Evolutionary conservation across 2,329 filamentous ascomycete species (phyloP).

Genomic region (Colletotrichum spaethianum): DNA sequence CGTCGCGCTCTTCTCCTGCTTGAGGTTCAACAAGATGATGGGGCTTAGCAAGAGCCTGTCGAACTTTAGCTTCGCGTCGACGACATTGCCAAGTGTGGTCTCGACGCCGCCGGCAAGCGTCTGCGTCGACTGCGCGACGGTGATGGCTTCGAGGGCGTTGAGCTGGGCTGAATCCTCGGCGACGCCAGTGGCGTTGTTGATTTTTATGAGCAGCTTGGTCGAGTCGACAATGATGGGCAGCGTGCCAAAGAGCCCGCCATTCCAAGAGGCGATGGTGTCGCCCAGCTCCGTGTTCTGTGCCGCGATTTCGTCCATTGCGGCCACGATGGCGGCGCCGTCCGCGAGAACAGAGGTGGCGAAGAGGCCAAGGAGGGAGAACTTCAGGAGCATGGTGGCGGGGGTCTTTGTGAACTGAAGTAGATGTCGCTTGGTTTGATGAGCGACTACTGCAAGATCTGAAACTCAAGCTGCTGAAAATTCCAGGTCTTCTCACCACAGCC

Average conservation of each 20-base stretch:
- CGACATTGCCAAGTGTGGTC: constrained; percentile 54
- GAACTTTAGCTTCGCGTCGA: constrained; percentile 59
- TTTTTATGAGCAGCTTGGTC: constrained; percentile 54
- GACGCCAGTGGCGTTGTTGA: constrained; percentile 55
- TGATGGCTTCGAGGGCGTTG: constrained; percentile 54
- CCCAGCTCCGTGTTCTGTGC: constrained; percentile 52
- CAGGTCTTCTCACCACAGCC: not conserved
- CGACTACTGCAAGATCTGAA: not conserved
- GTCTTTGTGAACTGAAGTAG: not conserved
- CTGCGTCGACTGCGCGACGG: constrained; percentile 54
- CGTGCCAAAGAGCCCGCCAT: constrained; percentile 54
- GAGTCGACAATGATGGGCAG: constrained; percentile 58
- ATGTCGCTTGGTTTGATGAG: not conserved
- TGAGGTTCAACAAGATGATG: constrained; percentile 58
- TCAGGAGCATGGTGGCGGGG: constrained; percentile 23
- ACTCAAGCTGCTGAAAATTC: not conserved
- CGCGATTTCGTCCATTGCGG: constrained; percentile 53
- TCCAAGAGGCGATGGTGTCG: constrained; percentile 53
- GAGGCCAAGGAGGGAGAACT: constrained; percentile 38
- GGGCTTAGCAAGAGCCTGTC: constrained; percentile 58
- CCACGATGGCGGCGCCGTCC: constrained; percentile 52
- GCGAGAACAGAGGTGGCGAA: constrained; percentile 46
- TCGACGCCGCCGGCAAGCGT: constrained; percentile 56
- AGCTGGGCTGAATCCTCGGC: constrained; percentile 56
- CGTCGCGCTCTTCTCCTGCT: constrained; percentile 57